Evolutionary conservation across 1,139 yeast genomes (phyloP).

Genomic region (Sugiyamaella neomexicana): DNA sequence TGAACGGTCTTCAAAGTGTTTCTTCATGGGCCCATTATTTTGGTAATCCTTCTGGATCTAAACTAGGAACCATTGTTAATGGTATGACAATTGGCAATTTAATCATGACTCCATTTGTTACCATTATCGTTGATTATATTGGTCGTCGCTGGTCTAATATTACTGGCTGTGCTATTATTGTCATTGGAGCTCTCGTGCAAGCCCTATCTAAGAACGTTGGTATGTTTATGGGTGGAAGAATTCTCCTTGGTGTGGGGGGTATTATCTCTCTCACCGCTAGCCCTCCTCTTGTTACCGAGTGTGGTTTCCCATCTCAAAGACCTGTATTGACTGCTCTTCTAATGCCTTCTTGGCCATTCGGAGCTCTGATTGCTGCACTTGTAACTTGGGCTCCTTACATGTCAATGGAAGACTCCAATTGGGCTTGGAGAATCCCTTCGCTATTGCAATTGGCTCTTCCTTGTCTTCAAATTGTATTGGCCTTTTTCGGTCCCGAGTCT

Average conservation of each 20-base stretch:
- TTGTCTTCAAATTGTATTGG: constrained; percentile 35
- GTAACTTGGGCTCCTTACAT: constrained; percentile 49
- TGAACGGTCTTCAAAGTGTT: constrained; percentile 45
- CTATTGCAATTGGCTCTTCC: constrained; percentile 46
- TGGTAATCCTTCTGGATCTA: constrained; percentile 46
- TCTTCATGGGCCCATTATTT: constrained; percentile 40
- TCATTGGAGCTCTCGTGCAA: constrained; percentile 82
- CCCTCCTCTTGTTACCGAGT: constrained; percentile 39
- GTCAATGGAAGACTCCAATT: constrained; percentile 31
- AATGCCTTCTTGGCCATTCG: constrained; percentile 55
- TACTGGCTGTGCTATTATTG: constrained; percentile 74
- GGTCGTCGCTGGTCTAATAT: constrained; percentile 83
- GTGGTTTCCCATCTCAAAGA: constrained; percentile 47
- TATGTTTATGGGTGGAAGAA: constrained; percentile 90
- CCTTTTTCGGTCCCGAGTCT: constrained; percentile 53
- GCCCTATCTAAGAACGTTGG: constrained; percentile 76
- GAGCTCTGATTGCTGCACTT: constrained; percentile 58
- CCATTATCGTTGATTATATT: constrained; percentile 58
- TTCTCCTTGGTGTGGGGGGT: constrained; percentile 92
- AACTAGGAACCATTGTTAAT: constrained; percentile 39
- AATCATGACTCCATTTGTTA: constrained; percentile 65
- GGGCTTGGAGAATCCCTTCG: constrained; percentile 51
- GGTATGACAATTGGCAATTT: constrained; percentile 37
- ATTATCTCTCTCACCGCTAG: constrained; percentile 56
- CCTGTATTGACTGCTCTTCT: constrained; percentile 48